Evolutionary conservation across 208 protist genomes (phyloP).

Genomic region (Leptomonas pyrrhocoris): DNA sequence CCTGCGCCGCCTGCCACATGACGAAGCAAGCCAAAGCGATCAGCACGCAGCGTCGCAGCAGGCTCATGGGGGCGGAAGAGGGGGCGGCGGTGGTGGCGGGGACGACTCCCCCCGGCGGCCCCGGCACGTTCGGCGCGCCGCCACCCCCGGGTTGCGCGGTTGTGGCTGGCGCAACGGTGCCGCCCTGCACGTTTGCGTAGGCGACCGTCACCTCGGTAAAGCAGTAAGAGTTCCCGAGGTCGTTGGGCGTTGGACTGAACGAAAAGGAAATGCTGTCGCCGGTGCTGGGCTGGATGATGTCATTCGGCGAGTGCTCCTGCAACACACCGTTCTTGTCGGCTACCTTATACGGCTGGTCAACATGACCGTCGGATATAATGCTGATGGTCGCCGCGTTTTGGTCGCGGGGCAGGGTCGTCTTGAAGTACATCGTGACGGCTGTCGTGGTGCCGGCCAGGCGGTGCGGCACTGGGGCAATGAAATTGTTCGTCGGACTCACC

Average conservation of each 20-base stretch:
- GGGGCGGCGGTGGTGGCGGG: neutral
- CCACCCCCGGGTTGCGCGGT: neutral
- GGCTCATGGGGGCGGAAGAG: constrained; percentile 7
- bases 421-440: constrained; percentile 58
- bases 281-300: constrained; percentile 20
- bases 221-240: constrained; percentile 9
- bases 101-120: neutral
- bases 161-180: neutral
- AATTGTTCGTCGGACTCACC: constrained; percentile 51
- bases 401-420: constrained; percentile 35
- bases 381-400: constrained; percentile 31
- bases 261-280: constrained; percentile 28
- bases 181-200: constrained; percentile 16
- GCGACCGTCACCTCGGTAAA: constrained; percentile 24
- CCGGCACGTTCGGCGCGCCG: neutral
- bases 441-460: constrained; percentile 14
- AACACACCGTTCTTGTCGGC: constrained; percentile 14
- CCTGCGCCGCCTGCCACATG: constrained; percentile 48
- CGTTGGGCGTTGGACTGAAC: constrained; percentile 5
- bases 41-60: constrained; percentile 27
- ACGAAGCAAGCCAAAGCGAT: constrained; percentile 40
- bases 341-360: constrained; percentile 3
- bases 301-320: constrained; percentile 22
- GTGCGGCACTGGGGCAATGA: constrained; percentile 57
- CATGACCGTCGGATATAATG: constrained; percentile 5